Evolutionary conservation across 1,284 basidiomycete genomes (phyloP).

Genomic region (Fomitiporia mediterranea): DNA sequence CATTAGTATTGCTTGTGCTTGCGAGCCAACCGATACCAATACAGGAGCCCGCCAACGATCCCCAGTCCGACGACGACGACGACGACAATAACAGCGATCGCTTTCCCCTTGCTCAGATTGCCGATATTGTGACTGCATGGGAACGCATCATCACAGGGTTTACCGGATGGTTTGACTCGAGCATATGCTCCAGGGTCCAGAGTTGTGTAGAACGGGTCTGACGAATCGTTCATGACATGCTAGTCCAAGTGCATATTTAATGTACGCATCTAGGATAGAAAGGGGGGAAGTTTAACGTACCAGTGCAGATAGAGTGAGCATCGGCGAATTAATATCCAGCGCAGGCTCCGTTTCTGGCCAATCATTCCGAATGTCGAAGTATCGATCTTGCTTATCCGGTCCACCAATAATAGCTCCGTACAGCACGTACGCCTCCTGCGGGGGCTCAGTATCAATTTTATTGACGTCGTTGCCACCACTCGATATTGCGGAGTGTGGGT

Average conservation of each 20-base stretch:
- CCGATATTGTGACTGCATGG: slow-evolving; percentile 46
- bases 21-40: slow-evolving; percentile 33
- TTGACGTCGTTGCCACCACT: slow-evolving; percentile 69
- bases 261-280: neutral
- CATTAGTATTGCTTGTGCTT: neutral
- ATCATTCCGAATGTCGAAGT: slow-evolving; percentile 80
- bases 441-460: slow-evolving; percentile 70
- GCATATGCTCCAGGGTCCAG: slow-evolving; percentile 64
- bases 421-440: slow-evolving; percentile 66
- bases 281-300: neutral
- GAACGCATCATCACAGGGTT: slow-evolving; percentile 74
- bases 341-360: slow-evolving; percentile 79
- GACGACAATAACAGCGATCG: slow-evolving; percentile 69
- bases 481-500: slow-evolving; percentile 85
- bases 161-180: slow-evolving; percentile 55
- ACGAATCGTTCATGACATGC: slow-evolving; percentile 57
- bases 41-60: slow-evolving; percentile 44
- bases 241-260: neutral
- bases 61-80: slow-evolving; percentile 58
- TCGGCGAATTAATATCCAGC: slow-evolving; percentile 81
- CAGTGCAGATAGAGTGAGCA: slow-evolving; percentile 77
- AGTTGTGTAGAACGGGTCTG: slow-evolving; percentile 77
- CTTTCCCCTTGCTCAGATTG: slow-evolving; percentile 52
- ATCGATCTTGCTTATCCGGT: slow-evolving; percentile 71
- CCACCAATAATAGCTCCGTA: slow-evolving; percentile 90